phyloP scores from a whole-genome alignment of 2,329 filamentous ascomycete species.

The Trichoderma sp. region DNA sequence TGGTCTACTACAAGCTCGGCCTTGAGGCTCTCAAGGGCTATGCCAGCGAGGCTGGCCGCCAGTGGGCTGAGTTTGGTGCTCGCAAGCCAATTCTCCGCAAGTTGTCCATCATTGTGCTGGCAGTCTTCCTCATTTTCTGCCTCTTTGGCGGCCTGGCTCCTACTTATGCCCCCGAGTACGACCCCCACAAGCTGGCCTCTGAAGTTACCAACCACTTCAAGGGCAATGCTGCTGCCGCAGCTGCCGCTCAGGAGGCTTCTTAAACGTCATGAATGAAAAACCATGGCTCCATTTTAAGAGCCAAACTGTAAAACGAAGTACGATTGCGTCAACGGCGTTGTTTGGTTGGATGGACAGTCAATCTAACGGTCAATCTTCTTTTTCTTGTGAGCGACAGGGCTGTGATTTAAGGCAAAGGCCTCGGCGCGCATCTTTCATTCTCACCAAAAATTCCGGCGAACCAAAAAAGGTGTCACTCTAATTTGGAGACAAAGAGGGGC shows the following conservation, averaged over 20 bases:
- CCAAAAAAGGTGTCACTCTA: slow-evolving; percentile 19
- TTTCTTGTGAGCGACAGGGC: slow-evolving; percentile 30
- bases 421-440: slow-evolving; percentile 33
- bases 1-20: slow-evolving; percentile 82
- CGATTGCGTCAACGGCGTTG: slow-evolving; percentile 27
- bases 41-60: slow-evolving; percentile 68
- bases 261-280: slow-evolving; percentile 19
- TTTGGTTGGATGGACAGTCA: slow-evolving; percentile 36
- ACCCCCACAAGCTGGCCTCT: slow-evolving; percentile 52
- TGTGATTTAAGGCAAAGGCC: slow-evolving; percentile 27
- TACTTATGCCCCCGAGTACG: slow-evolving; percentile 57
- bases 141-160: slow-evolving; percentile 69
- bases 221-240: slow-evolving; percentile 26
- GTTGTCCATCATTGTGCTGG: slow-evolving; percentile 66
- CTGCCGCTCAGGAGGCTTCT: slow-evolving; percentile 13
- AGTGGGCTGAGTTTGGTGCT: slow-evolving; percentile 84
- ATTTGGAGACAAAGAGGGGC: slow-evolving; percentile 36
- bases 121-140: slow-evolving; percentile 66
- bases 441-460: slow-evolving; percentile 28
- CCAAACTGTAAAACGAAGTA: slow-evolving; percentile 19
- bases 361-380: slow-evolving; percentile 34
- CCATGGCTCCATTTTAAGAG: not conserved
- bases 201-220: slow-evolving; percentile 54
- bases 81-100: slow-evolving; percentile 77
- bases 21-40: slow-evolving; percentile 82